These are phyloP conservation scores for Amanita subjunquillea DNA, from an alignment of 768 basidiomycete genomes.

Conservation along the genomic window DNA sequence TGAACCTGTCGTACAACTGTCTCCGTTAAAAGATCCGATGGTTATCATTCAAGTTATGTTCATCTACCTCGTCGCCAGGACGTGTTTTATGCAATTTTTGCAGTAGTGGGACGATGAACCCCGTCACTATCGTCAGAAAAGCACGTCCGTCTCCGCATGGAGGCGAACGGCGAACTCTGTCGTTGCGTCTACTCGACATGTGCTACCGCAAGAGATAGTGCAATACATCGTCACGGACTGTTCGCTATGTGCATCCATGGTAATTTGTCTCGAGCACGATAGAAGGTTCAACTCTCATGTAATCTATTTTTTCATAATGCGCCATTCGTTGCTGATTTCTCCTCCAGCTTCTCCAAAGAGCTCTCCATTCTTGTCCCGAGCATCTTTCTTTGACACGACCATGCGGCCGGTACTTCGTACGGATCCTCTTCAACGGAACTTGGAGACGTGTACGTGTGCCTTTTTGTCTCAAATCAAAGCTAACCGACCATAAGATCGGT, in stretches of 20 bases:
- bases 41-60: conserved; percentile 1
- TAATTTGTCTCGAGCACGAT: conserved; percentile 69
- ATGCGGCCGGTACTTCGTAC: conserved; percentile 30
- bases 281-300: conserved; percentile 49
- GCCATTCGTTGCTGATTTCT: background rate
- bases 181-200: conserved; percentile 9
- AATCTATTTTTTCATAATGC: conserved; percentile 9
- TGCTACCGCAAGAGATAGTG: conserved; percentile 53
- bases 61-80: background rate
- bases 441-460: conserved; percentile 36
- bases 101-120: conserved; percentile 33
- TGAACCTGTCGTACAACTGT: conserved; percentile 14
- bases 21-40: background rate
- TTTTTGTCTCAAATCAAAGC: background rate
- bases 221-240: conserved; percentile 85
- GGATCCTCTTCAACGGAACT: conserved; percentile 40
- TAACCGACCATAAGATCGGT: background rate
- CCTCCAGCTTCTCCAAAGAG: background rate
- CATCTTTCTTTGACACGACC: conserved; percentile 1
- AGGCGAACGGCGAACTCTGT: conserved; percentile 17
- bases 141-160: conserved; percentile 31
- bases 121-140: conserved; percentile 38
- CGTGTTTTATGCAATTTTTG: background rate
- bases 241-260: conserved; percentile 79
- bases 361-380: conserved; percentile 12